A percentile compares a stretch with the other conserved stretches of the same genome.
These are phyloP conservation scores for Erysiphe pulchra DNA, from an alignment of 2,329 filamentous ascomycete species.

Conservation along the genomic window DNA sequence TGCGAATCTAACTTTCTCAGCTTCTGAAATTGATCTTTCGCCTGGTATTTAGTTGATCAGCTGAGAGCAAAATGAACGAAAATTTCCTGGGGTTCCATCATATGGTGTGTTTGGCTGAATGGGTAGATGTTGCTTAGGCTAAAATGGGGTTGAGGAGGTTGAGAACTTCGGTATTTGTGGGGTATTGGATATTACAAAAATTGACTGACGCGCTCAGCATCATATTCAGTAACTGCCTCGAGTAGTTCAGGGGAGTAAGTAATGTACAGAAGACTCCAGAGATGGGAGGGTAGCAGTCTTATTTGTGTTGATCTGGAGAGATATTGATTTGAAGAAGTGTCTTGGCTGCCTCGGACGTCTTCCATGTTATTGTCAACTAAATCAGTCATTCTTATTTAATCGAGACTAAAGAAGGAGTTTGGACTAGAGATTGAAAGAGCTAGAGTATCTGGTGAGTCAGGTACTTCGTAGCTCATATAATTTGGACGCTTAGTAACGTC, in stretches of 20 bases:
- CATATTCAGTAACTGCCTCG: background rate
- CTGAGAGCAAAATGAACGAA: background rate
- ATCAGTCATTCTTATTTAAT: background rate
- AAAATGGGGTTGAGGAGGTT: background rate
- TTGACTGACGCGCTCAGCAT: background rate
- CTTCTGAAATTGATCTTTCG: background rate
- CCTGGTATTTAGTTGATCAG: background rate
- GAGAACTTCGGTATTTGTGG: background rate
- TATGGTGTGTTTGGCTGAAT: background rate
- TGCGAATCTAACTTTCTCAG: background rate
- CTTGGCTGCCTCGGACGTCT: background rate
- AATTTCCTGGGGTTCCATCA: background rate
- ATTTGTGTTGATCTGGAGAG: background rate
- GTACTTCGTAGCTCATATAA: background rate
- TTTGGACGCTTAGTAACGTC: background rate
- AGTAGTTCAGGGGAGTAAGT: background rate
- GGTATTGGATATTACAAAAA: background rate
- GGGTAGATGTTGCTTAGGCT: background rate
- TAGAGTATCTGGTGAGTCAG: constrained; percentile 1
- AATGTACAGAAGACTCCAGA: background rate
- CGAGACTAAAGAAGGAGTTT: background rate
- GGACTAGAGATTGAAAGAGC: background rate
- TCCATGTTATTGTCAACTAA: background rate
- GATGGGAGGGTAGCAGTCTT: background rate
- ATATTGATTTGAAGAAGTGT: background rate